Percentiles rank a stretch among this genome's conserved stretches.
Conservation (phyloP, 2,329 filamentous ascomycete genomes). For the Myriosclerotinia duriaeana region DNA sequence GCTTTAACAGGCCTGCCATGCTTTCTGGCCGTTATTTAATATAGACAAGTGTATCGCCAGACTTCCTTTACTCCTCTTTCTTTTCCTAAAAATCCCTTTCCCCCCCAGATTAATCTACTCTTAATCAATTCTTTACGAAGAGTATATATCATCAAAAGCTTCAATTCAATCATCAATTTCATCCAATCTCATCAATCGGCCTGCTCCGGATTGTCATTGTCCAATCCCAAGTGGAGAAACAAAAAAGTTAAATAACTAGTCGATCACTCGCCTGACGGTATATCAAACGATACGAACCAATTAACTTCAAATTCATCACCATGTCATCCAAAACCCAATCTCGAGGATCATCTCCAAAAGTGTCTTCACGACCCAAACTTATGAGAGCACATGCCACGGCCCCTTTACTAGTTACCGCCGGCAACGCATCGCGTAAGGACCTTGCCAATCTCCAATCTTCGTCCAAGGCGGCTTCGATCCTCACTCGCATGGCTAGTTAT, state of each 20-base stretch:
- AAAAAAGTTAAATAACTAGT: constrained; percentile 5
- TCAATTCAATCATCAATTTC: constrained; percentile 2
- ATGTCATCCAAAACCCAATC: constrained; percentile 44
- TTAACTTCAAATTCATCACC: not conserved
- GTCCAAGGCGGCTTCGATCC: constrained; percentile 54
- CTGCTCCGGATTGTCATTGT: constrained; percentile 11
- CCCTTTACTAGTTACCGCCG: constrained; percentile 57
- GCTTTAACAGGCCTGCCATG: constrained; percentile 15
- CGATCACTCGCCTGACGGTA: constrained; percentile 11
- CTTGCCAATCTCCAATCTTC: constrained; percentile 51
- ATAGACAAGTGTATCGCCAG: constrained; percentile 8
- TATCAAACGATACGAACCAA: constrained; percentile 11
- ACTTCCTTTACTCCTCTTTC: constrained; percentile 1
- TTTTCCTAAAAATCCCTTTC: constrained; percentile 3
- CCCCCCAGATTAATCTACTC: not conserved
- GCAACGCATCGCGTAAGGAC: constrained; percentile 53
- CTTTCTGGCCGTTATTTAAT: constrained; percentile 15
- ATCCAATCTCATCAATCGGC: constrained; percentile 11
- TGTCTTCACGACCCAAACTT: constrained; percentile 50
- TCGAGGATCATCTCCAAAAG: constrained; percentile 44
- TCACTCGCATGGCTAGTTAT: constrained; percentile 54
- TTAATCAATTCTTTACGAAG: constrained; percentile 8
- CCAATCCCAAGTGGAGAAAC: constrained; percentile 17
- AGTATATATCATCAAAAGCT: constrained; percentile 1
- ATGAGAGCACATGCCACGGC: constrained; percentile 57